Percentiles rank a stretch among this genome's conserved stretches.
Conservation (phyloP, 768 basidiomycete genomes). For the Boletus reticulatus region DNA sequence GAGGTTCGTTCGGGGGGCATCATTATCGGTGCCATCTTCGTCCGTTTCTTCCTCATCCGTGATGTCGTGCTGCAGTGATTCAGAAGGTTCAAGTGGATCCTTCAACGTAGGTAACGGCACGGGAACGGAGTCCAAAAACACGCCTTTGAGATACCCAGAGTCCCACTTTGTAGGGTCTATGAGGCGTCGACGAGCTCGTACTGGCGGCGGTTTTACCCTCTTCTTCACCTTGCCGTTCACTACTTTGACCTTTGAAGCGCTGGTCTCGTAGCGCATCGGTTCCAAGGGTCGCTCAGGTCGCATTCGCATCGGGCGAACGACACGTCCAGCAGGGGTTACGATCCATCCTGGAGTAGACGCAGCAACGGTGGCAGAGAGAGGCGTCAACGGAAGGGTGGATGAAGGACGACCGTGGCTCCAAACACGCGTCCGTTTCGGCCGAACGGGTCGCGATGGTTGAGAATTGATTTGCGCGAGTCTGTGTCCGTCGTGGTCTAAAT, state of each 20-base stretch:
- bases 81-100: background rate
- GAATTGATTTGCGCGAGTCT: constrained; percentile 18
- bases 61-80: background rate
- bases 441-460: constrained; percentile 29
- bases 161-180: constrained; percentile 77
- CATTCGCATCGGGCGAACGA: constrained; percentile 68
- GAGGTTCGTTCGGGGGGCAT: constrained; percentile 37
- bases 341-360: constrained; percentile 63
- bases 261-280: constrained; percentile 11
- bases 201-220: constrained; percentile 47
- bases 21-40: background rate
- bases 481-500: background rate
- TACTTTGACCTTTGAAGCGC: constrained; percentile 5
- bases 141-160: constrained; percentile 66
- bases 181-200: constrained; percentile 56
- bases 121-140: constrained; percentile 51
- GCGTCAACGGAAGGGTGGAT: constrained; percentile 62
- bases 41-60: background rate
- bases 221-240: constrained; percentile 39
- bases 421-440: constrained; percentile 40
- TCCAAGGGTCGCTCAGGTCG: constrained; percentile 62
- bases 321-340: constrained; percentile 61
- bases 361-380: constrained; percentile 58
- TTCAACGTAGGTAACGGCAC: background rate
- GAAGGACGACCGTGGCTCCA: constrained; percentile 45